Conservation (phyloP, 225 moss, liverwort and hornwort genomes). For the Physcomitrellopsis africana region DNA sequence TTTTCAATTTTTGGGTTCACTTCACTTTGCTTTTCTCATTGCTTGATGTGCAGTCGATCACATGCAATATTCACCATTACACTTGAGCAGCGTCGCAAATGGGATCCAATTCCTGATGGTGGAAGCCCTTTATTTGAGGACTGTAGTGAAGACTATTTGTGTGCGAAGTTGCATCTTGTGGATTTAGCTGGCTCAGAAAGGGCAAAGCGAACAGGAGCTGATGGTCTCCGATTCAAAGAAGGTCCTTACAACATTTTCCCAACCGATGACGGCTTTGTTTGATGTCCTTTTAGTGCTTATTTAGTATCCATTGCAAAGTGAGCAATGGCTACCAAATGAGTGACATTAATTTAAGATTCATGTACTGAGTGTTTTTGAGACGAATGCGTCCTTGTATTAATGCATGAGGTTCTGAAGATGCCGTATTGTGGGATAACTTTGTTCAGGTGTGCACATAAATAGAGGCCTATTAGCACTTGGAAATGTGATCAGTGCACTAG, state of each 20-base stretch:
- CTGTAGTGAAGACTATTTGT: slow-evolving; percentile 70
- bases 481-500: slow-evolving; percentile 87
- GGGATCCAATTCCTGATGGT: slow-evolving; percentile 58
- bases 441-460: slow-evolving; percentile 83
- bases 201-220: slow-evolving; percentile 55
- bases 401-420: background rate
- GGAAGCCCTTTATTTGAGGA: slow-evolving; percentile 55
- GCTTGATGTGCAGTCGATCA: slow-evolving; percentile 62
- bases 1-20: background rate
- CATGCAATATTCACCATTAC: slow-evolving; percentile 88
- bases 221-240: slow-evolving; percentile 63
- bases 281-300: slow-evolving; percentile 3
- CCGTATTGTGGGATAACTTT: background rate
- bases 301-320: background rate
- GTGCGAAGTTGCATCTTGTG: slow-evolving; percentile 83
- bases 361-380: background rate
- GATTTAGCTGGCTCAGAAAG: slow-evolving; percentile 88
- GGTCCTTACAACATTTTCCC: slow-evolving; percentile 34
- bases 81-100: slow-evolving; percentile 81
- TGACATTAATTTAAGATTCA: slow-evolving; percentile 3
- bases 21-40: slow-evolving; percentile 1
- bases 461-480: slow-evolving; percentile 83
- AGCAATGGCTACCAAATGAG: background rate
- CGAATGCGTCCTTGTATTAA: slow-evolving; percentile 12
- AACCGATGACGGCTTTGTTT: background rate